Base-by-base conservation (phyloP, 2,329 filamentous ascomycete genomes). In the Calonectria fujianensis region DNA sequence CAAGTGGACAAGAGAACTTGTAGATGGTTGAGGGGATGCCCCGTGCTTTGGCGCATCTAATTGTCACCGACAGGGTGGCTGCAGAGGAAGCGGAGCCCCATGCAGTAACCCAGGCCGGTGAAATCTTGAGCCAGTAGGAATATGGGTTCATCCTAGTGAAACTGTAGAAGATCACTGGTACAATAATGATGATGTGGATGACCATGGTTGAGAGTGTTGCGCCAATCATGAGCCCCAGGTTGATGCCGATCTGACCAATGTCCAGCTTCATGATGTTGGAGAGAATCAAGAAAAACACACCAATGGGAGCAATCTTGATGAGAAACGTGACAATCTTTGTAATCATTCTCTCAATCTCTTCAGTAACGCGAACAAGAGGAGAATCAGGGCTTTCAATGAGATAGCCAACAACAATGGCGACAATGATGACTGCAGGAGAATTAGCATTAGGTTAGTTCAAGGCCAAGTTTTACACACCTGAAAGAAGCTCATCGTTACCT, bases 71-170 rank as follows among this genome's bases (percentile, higher is more conserved):
- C 29, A 90, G 82, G 1, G 89, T 90, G 9, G 88, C 89, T 16
- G 89, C 89, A 2, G 87, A 89, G 1, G 88, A 89, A 1, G 89
- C 88, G 14, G 88, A 87, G 50, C 89, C 89, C 89, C 89, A 90
- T 0, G 88, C 89, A 1, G 89, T 90, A 66, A 90, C 84, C 89
- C 89, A 90, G 0, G 89, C 88, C 0, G 87, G 87, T 3, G 87
- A 88, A 74, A 85, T 86, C 73, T 85, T 87, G 73, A 88, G 24
- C 88, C 89, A 90, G 77, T 86, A 84, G 0, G 83, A 70, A 69
- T 88, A 90, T 0, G 88, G 88, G 76, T 90, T 90, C 73, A 82
- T 79, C 65, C 87, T 82, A 1, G 84, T 85, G 70, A 89, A 82
- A 27, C 51, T 54, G 66, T 85, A 86, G 82, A 84, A 89, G 45